Evolutionary conservation across 257 asterid species (phyloP).

Genomic region (Solanum rostratum): DNA sequence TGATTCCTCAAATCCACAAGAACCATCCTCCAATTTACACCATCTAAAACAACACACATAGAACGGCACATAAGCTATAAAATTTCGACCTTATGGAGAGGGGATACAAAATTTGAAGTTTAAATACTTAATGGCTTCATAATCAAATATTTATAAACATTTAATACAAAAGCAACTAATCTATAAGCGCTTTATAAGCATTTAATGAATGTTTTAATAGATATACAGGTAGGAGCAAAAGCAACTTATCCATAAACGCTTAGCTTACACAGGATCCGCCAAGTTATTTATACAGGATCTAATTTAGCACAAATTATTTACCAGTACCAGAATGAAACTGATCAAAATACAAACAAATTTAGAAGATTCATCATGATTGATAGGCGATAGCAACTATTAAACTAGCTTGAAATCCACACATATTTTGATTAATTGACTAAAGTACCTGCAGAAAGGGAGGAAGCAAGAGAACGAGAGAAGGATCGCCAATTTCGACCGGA

Average conservation of each 20-base stretch:
- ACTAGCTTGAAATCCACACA: neutral
- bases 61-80: neutral
- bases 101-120: too few species aligned
- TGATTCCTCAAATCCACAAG: constrained; percentile 88
- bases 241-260: too few species aligned
- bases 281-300: too few species aligned
- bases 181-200: too few species aligned
- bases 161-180: too few species aligned
- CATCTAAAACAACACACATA: neutral
- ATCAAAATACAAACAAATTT: neutral
- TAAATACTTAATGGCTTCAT: too few species aligned
- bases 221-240: too few species aligned
- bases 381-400: neutral
- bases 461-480: constrained; percentile 62
- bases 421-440: neutral
- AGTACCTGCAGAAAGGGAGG: constrained; percentile 47
- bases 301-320: neutral
- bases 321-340: neutral
- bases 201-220: too few species aligned
- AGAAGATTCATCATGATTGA: neutral
- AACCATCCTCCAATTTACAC: constrained; percentile 71
- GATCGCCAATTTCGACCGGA: constrained; percentile 96
- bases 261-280: too few species aligned
- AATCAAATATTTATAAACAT: too few species aligned
- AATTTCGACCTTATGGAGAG: neutral